phyloP scores from a whole-genome alignment of 108 stramenopile species.

The Bacterosira constricta region DNA sequence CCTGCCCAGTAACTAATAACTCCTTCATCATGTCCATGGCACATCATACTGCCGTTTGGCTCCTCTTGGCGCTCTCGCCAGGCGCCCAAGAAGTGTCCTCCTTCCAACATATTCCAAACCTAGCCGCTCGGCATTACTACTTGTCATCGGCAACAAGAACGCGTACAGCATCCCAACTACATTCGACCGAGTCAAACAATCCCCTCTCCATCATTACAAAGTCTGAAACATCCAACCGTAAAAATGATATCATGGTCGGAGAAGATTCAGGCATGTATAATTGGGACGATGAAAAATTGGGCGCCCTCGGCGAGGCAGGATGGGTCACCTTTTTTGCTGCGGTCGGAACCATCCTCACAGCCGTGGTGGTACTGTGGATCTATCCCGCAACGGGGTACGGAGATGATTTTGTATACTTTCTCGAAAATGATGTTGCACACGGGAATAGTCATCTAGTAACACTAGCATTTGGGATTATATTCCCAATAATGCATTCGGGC shows the following conservation, averaged over 20 bases:
- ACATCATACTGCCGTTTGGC: no score
- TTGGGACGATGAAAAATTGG: slow-evolving; percentile 64
- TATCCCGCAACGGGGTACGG: slow-evolving; percentile 66
- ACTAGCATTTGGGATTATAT: slow-evolving; percentile 75
- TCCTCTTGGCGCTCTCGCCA: no score
- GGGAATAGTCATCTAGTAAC: slow-evolving; percentile 70
- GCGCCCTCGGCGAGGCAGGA: slow-evolving; percentile 57
- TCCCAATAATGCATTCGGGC: slow-evolving; percentile 93
- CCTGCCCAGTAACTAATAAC: no score
- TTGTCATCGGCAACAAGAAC: no score
- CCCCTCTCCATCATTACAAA: slow-evolving; percentile 52
- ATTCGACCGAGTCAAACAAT: not conserved
- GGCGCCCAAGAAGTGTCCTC: no score
- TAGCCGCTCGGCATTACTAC: no score
- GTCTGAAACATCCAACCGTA: slow-evolving; percentile 56
- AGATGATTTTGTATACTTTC: slow-evolving; percentile 75
- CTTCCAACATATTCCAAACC: no score
- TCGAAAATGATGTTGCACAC: slow-evolving; percentile 60
- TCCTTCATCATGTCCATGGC: no score
- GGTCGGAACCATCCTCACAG: slow-evolving; percentile 70
- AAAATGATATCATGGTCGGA: slow-evolving; percentile 64
- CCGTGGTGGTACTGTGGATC: slow-evolving; percentile 77
- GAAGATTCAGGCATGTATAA: slow-evolving; percentile 76
- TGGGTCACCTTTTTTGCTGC: slow-evolving; percentile 83
- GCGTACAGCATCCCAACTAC: not conserved